Evolutionary conservation across 2,329 filamentous ascomycete genomes (phyloP), one percentile per base, ranked within the genome.

Genomic region (Nothopassalora personata): DNA sequence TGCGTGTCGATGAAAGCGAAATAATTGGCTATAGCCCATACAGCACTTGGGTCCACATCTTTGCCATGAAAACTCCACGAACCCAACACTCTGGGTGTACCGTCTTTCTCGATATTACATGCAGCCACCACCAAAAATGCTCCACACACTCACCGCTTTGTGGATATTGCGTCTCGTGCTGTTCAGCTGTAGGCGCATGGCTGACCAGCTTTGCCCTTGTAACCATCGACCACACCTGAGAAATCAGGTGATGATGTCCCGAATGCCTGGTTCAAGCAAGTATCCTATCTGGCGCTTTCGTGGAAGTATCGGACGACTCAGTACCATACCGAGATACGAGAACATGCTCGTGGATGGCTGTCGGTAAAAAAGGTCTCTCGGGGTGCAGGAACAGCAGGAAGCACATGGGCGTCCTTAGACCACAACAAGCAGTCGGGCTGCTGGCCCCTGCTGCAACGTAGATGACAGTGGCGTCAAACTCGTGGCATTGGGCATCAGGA

Each of bases 381-480:
- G 31, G 11, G 2, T 11, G 8, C 31, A 23, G 23, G 23, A 23
- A 11, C 4, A 34, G 31, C 11, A 34, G 31, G 11, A 34, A 34
- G 4, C 31, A 11, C 11, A 11, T 4, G 31, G 5, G 7, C 8
- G 8, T 34, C 31, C 31, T 9, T 11, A 34, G 11, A 5, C 11
- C 4, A 2, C 31, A 11, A 34, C 8, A 34, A 34, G 8, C 11
- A 34, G 8, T 9, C 11, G 31, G 7, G 7, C 11, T 46, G 43
- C 2, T 15, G 56, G 31, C 27, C 33, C 49, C 5, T 48, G 56
- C 5, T 48, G 56, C 19, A 43, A 48, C 27, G 51, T 48, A 46
- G 55, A 50, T 59, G 48, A 57, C 51, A 55, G 60, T 53, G 60
- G 62, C 62, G 60, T 62, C 52, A 45, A 34, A 36, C 52, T 59